These are phyloP conservation scores for Diutina sp. DNA, from an alignment of 1,139 yeast genomes.

Conservation along the genomic window DNA sequence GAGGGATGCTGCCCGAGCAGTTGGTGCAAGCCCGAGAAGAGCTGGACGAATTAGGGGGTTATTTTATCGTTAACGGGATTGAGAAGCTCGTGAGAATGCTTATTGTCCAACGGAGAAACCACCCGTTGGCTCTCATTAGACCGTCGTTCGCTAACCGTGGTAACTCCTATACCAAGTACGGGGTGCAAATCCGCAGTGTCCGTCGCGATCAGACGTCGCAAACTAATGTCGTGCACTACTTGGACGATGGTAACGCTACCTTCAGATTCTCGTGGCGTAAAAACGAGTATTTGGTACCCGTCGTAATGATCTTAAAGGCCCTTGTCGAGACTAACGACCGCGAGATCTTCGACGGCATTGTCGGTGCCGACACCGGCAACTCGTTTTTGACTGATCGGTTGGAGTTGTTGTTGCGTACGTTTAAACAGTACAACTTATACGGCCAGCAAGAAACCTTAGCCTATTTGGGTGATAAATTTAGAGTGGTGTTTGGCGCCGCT, in stretches of 20 bases:
- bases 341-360: conserved; percentile 91
- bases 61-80: conserved; percentile 91
- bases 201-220: conserved; percentile 97
- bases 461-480: conserved; percentile 88
- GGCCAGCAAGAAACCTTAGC: conserved; percentile 84
- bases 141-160: conserved; percentile 94
- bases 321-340: conserved; percentile 83
- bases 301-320: conserved; percentile 84
- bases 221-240: conserved; percentile 89
- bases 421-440: conserved; percentile 66
- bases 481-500: conserved; percentile 84
- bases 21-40: conserved; percentile 76
- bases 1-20: conserved; percentile 69
- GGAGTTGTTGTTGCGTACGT: conserved; percentile 80
- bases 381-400: conserved; percentile 97
- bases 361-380: conserved; percentile 75
- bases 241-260: conserved; percentile 92
- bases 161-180: conserved; percentile 74
- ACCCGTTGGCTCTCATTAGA: conserved; percentile 94
- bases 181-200: conserved; percentile 88
- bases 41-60: conserved; percentile 93
- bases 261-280: conserved; percentile 96
- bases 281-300: conserved; percentile 90
- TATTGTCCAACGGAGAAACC: conserved; percentile 94
- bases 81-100: conserved; percentile 95